Conservation (phyloP, 2,329 filamentous ascomycete species). For the Sporothrix inflata region DNA sequence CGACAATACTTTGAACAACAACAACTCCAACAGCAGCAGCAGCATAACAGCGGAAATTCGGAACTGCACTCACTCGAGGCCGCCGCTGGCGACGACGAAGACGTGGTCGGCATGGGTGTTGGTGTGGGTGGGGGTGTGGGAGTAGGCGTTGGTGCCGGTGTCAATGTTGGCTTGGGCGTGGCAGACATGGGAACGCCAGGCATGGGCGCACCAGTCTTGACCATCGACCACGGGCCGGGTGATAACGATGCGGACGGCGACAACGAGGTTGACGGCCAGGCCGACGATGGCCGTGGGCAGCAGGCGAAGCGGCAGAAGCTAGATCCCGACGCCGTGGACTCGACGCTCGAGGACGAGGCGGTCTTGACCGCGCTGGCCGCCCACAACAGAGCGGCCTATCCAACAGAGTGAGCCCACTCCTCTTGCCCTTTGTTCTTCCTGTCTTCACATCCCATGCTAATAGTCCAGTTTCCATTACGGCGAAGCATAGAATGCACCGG, state of each 20-base stretch:
- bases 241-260: constrained; percentile 30
- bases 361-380: constrained; percentile 52
- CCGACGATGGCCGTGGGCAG: constrained; percentile 37
- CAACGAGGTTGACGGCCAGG: constrained; percentile 34
- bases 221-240: not conserved
- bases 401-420: constrained; percentile 46
- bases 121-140: not conserved
- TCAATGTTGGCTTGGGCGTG: constrained; percentile 35
- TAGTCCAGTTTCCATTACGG: constrained; percentile 26
- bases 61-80: constrained; percentile 21
- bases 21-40: constrained; percentile 13
- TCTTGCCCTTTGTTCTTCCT: not conserved
- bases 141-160: not conserved
- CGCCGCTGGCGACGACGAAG: constrained; percentile 27
- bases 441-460: not conserved
- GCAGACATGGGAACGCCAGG: not conserved
- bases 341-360: constrained; percentile 52
- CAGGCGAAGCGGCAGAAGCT: constrained; percentile 50
- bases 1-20: not conserved
- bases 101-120: not conserved
- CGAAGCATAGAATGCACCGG: constrained; percentile 24
- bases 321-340: constrained; percentile 37
- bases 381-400: constrained; percentile 50
- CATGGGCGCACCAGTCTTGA: not conserved
- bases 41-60: not conserved